Conservation (phyloP, 2,329 filamentous ascomycete species). For the Phialophora chinensis region DNA sequence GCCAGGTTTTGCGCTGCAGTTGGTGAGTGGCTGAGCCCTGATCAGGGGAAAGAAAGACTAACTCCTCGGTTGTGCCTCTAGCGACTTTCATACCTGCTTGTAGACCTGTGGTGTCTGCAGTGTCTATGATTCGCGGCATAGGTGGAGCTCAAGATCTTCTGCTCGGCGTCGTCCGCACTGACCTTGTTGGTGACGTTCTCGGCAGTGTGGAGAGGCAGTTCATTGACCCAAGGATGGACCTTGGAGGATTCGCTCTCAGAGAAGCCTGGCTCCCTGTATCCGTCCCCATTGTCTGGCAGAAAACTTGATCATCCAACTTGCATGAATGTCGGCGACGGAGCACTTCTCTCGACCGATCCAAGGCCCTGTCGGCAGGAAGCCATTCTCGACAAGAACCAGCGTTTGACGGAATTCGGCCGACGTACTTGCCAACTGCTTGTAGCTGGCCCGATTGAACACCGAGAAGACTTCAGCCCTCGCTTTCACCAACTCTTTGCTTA, state of each 20-base stretch:
- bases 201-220: conserved; percentile 8
- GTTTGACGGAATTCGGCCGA: conserved; percentile 16
- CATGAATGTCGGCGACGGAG: conserved; percentile 13
- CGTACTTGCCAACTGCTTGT: conserved; percentile 20
- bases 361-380: conserved; percentile 18
- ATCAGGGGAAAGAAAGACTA: conserved; percentile 5
- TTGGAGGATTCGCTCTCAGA: conserved; percentile 22
- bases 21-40: background rate
- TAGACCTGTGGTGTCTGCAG: conserved; percentile 21
- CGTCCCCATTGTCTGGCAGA: conserved; percentile 8
- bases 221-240: background rate
- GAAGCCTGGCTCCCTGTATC: conserved; percentile 2
- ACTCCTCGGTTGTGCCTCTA: conserved; percentile 30
- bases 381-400: conserved; percentile 26
- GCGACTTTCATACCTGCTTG: conserved; percentile 19
- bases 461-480: conserved; percentile 26
- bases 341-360: conserved; percentile 19
- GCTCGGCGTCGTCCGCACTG: conserved; percentile 13
- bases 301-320: conserved; percentile 14
- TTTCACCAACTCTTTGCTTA: conserved; percentile 25
- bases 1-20: conserved; percentile 19
- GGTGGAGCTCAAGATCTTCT: conserved; percentile 12
- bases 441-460: conserved; percentile 22
- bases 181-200: conserved; percentile 24
- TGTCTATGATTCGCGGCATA: conserved; percentile 28